Percentiles rank a stretch among this genome's conserved stretches.
phyloP scores from a whole-genome alignment of 2,329 filamentous ascomycete genomes.

The Clarireedia sp. region DNA sequence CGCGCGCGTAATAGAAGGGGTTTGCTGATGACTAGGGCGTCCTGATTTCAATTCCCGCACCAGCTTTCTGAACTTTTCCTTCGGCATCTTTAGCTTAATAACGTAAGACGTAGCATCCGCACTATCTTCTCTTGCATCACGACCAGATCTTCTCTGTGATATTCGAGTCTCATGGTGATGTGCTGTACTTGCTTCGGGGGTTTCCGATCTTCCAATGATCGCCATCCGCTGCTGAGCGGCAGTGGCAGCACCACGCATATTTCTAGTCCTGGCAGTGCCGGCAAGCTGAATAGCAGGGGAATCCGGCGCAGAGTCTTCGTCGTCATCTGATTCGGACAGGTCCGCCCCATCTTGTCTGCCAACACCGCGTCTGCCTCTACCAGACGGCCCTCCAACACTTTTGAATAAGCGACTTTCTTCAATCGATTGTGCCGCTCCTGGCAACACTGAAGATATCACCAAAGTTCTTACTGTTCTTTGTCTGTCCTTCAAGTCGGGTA shows the following conservation, averaged over 20 bases:
- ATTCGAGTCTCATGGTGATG: slow-evolving; percentile 68
- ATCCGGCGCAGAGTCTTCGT: slow-evolving; percentile 77
- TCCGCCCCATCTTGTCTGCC: slow-evolving; percentile 44
- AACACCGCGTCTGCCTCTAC: slow-evolving; percentile 46
- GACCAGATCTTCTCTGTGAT: slow-evolving; percentile 48
- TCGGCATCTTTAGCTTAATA: slow-evolving; percentile 67
- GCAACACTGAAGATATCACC: slow-evolving; percentile 85
- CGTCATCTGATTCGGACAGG: slow-evolving; percentile 80
- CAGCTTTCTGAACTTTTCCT: slow-evolving; percentile 62
- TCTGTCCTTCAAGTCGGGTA: slow-evolving; percentile 93
- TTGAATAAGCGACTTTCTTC: slow-evolving; percentile 88
- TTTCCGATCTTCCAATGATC: slow-evolving; percentile 74
- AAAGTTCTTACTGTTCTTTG: slow-evolving; percentile 89
- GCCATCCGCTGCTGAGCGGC: slow-evolving; percentile 84
- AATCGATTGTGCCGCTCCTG: slow-evolving; percentile 69
- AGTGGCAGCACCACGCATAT: slow-evolving; percentile 80
- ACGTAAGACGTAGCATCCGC: slow-evolving; percentile 56
- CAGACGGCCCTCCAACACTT: slow-evolving; percentile 51
- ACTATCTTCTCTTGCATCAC: slow-evolving; percentile 70
- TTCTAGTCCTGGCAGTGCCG: slow-evolving; percentile 77
- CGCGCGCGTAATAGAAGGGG: slow-evolving; percentile 38
- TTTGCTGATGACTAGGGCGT: slow-evolving; percentile 34
- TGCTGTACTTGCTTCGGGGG: slow-evolving; percentile 66
- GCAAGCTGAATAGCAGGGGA: slow-evolving; percentile 72
- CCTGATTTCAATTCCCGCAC: slow-evolving; percentile 46